Conservation (phyloP, 2,329 filamentous ascomycete genomes). For the Penicillium sp. region DNA sequence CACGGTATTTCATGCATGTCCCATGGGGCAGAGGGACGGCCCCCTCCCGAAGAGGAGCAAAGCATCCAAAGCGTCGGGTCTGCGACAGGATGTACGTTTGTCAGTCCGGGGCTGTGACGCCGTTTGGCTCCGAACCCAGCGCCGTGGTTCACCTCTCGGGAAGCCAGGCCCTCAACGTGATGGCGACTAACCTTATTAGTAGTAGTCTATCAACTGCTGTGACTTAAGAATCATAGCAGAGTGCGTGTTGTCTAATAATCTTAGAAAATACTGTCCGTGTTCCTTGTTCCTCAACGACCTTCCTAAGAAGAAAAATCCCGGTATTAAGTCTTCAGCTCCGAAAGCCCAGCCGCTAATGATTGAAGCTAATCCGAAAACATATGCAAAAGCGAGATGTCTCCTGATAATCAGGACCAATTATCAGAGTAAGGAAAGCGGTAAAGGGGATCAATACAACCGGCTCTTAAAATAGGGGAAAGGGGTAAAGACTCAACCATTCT, state of each 20-base stretch:
- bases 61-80: slow-evolving; percentile 31
- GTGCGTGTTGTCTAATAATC: background rate
- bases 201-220: background rate
- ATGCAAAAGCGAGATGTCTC: background rate
- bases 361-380: slow-evolving; percentile 2
- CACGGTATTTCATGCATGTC: slow-evolving; percentile 22
- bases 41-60: slow-evolving; percentile 10
- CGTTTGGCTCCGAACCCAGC: slow-evolving; percentile 32
- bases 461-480: background rate
- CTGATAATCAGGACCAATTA: slow-evolving; percentile 1
- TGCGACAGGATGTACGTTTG: slow-evolving; percentile 9
- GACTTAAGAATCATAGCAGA: background rate
- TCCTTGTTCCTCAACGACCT: background rate
- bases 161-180: slow-evolving; percentile 19
- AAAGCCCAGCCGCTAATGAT: slow-evolving; percentile 7
- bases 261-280: background rate
- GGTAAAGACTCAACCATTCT: background rate
- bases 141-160: slow-evolving; percentile 37
- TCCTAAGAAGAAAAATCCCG: background rate
- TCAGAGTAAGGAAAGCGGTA: background rate
- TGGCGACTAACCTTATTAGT: slow-evolving; percentile 29
- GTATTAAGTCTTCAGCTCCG: background rate
- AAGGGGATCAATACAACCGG: background rate
- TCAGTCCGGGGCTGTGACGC: background rate
- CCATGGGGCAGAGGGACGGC: slow-evolving; percentile 13